Percentiles rank a stretch among this genome's conserved stretches.
Evolutionary conservation across 1,139 yeast species (phyloP).

Genomic region (Yamadazyma sp.): DNA sequence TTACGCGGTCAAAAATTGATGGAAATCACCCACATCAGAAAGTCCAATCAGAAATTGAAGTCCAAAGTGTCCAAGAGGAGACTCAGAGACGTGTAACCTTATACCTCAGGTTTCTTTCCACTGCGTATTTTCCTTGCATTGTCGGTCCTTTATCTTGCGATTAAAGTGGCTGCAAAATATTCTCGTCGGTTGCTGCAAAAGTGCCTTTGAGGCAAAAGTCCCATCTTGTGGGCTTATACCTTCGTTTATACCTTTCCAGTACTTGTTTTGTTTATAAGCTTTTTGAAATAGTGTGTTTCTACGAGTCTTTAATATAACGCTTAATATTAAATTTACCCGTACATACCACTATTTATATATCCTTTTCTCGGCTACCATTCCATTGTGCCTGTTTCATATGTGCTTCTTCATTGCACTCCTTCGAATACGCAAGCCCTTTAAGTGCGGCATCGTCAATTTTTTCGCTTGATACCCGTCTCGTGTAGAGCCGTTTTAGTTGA

Average conservation of each 20-base stretch:
- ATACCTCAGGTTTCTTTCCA: not conserved
- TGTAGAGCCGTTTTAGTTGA: too few species aligned
- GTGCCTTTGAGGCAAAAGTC: not conserved
- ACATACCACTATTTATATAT: not conserved
- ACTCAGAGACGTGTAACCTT: conserved; percentile 3
- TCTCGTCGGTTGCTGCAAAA: not conserved
- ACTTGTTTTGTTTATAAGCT: not conserved
- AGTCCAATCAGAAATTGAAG: conserved; percentile 23
- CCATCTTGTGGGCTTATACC: not conserved
- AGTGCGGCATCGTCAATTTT: not conserved
- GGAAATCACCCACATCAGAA: conserved; percentile 32
- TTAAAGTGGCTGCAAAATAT: conserved; percentile 3
- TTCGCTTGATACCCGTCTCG: too few species aligned
- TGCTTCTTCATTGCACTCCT: too few species aligned
- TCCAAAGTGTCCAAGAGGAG: conserved; percentile 11
- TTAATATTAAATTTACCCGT: not conserved
- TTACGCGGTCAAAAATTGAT: conserved; percentile 36
- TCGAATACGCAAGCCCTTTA: too few species aligned
- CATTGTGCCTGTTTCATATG: too few species aligned
- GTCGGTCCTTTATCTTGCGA: not conserved
- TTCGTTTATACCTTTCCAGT: not conserved
- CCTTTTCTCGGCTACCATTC: not conserved
- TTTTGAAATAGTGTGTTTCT: not conserved
- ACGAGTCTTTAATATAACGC: not conserved
- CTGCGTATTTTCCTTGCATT: not conserved